These are phyloP conservation scores for Tetrapisispora taiwanensis DNA, from an alignment of 805 yeast species.

Conservation along the genomic window DNA sequence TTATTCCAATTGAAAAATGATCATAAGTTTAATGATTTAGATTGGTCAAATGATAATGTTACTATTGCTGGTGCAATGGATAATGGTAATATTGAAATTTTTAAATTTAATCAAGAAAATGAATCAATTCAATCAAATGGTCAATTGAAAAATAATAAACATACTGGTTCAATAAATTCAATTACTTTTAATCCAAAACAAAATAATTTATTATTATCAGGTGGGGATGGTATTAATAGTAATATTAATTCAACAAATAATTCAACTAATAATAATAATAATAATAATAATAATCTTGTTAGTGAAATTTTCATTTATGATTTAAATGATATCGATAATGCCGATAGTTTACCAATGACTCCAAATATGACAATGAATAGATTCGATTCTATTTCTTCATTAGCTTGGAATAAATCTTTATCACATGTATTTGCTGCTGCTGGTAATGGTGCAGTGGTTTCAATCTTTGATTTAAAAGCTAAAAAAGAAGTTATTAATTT, in stretches of 20 bases:
- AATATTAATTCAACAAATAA: neutral
- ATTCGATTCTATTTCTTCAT: constrained; percentile 65
- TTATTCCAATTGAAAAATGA: constrained; percentile 38
- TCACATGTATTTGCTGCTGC: constrained; percentile 86
- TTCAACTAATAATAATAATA: neutral
- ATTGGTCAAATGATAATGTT: constrained; percentile 62
- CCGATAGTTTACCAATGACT: constrained; percentile 35
- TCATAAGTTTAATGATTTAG: constrained; percentile 66
- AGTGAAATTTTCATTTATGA: constrained; percentile 93
- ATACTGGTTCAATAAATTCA: constrained; percentile 59
- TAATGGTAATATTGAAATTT: constrained; percentile 66
- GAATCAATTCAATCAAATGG: constrained; percentile 39
- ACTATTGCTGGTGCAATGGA: constrained; percentile 87
- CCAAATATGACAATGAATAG: constrained; percentile 80
- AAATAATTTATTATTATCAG: constrained; percentile 65
- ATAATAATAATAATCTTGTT: constrained; percentile 36
- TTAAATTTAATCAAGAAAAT: constrained; percentile 43
- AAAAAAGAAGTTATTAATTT: constrained; percentile 83
- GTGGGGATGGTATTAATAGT: constrained; percentile 21
- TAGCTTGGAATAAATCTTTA: constrained; percentile 82
- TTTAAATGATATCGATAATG: constrained; percentile 37
- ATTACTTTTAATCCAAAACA: constrained; percentile 72
- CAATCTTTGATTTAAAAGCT: constrained; percentile 88
- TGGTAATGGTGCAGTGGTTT: constrained; percentile 66
- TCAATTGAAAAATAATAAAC: constrained; percentile 44